Percentiles rank a stretch among this genome's conserved stretches.
These are phyloP conservation scores for Sporisorium reilianum DNA, from an alignment of 1,284 basidiomycete species.

Conservation along the genomic window DNA sequence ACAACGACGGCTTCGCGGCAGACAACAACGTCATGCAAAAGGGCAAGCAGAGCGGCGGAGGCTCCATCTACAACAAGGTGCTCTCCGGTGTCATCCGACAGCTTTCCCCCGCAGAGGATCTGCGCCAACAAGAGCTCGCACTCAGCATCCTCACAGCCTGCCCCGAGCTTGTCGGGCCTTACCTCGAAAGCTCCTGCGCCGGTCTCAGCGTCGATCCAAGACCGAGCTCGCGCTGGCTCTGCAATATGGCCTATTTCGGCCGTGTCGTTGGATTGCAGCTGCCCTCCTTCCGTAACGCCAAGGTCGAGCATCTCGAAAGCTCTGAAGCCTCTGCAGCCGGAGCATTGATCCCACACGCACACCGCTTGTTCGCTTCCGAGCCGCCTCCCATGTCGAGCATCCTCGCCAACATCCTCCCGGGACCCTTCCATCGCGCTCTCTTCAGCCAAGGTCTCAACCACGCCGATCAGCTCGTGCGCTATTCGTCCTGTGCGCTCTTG, in stretches of 20 bases:
- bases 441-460: slow-evolving; percentile 78
- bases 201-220: slow-evolving; percentile 85
- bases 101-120: slow-evolving; percentile 84
- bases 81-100: slow-evolving; percentile 80
- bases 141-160: slow-evolving; percentile 82
- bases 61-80: slow-evolving; percentile 82
- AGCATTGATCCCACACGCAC: slow-evolving; percentile 56
- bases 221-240: slow-evolving; percentile 87
- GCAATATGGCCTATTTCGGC: slow-evolving; percentile 84
- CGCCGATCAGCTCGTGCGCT: slow-evolving; percentile 79
- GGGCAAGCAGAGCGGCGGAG: slow-evolving; percentile 19
- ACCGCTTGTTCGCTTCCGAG: slow-evolving; percentile 72
- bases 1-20: slow-evolving; percentile 60
- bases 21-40: slow-evolving; percentile 70
- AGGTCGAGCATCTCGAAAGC: slow-evolving; percentile 71
- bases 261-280: slow-evolving; percentile 81
- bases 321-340: slow-evolving; percentile 70
- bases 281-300: slow-evolving; percentile 73
- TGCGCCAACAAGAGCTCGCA: slow-evolving; percentile 85
- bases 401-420: slow-evolving; percentile 69
- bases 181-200: slow-evolving; percentile 70
- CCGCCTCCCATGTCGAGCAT: slow-evolving; percentile 80
- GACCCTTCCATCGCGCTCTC: slow-evolving; percentile 69
- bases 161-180: slow-evolving; percentile 86
- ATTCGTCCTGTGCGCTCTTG: slow-evolving; percentile 81